A percentile compares a stretch with the other conserved stretches of the same genome.
Evolutionary conservation across 2,329 filamentous ascomycete genomes (phyloP).

Genomic region (Pyricularia sp.): DNA sequence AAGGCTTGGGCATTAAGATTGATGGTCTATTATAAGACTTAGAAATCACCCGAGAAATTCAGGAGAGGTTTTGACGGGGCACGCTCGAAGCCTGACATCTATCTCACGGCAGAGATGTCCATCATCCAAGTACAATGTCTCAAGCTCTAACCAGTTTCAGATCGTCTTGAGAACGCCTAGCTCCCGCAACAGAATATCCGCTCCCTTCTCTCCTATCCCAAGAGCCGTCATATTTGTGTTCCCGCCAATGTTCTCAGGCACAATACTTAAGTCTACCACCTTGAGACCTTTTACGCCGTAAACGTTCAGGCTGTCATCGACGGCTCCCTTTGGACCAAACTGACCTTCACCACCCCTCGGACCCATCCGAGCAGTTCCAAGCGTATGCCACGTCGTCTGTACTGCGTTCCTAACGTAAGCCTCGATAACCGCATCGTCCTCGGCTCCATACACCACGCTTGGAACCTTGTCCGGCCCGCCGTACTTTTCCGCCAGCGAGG

Average conservation of each 20-base stretch:
- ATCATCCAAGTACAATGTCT: no score
- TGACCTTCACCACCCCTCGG: slow-evolving; percentile 19
- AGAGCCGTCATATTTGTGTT: slow-evolving; percentile 42
- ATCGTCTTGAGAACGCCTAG: not conserved
- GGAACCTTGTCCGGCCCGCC: not conserved
- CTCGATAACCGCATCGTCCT: slow-evolving; percentile 36
- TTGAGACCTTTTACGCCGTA: slow-evolving; percentile 30
- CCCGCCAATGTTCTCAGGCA: slow-evolving; percentile 24
- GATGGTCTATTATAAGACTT: not conserved
- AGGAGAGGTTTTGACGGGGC: not conserved
- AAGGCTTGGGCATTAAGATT: not conserved
- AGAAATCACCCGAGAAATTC: not conserved
- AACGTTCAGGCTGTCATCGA: slow-evolving; percentile 30
- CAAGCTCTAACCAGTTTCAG: not conserved
- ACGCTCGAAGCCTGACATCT: not conserved
- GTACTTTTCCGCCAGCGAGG: slow-evolving; percentile 6
- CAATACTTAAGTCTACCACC: slow-evolving; percentile 25
- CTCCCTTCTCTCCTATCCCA: slow-evolving; percentile 36
- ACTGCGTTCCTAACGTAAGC: slow-evolving; percentile 27
- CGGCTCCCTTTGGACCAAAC: slow-evolving; percentile 21
- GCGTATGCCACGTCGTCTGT: slow-evolving; percentile 30
- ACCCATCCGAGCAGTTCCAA: slow-evolving; percentile 32
- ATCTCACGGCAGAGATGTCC: not conserved
- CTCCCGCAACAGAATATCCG: slow-evolving; percentile 23
- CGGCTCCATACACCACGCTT: slow-evolving; percentile 27